phyloP scores from a whole-genome alignment of 257 asterid genomes.

The Nicotiana obtusifolia region DNA sequence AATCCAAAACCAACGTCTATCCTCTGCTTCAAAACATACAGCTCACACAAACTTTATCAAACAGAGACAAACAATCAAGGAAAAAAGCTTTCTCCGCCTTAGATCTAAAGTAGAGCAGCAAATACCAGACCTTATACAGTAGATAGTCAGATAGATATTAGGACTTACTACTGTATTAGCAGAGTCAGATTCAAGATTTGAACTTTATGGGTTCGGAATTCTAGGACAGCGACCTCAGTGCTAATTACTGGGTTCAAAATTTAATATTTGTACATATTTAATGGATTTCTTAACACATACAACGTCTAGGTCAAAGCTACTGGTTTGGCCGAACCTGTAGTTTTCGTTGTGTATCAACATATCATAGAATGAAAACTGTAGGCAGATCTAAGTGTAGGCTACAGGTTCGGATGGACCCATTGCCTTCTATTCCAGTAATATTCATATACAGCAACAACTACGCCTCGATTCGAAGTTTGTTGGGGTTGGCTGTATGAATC shows the following conservation, averaged over 20 bases:
- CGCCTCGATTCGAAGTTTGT: too few species aligned
- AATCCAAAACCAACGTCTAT: neutral
- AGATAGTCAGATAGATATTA: neutral
- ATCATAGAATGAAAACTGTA: neutral
- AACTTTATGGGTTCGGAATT: too few species aligned
- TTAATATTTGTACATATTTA: too few species aligned
- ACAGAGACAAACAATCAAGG: neutral
- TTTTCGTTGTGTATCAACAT: neutral
- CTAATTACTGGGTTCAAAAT: too few species aligned
- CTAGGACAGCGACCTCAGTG: too few species aligned
- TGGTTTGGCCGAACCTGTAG: too few species aligned
- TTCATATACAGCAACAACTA: neutral
- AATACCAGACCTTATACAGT: neutral
- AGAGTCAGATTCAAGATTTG: neutral
- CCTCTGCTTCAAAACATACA: neutral
- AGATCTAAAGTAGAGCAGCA: neutral
- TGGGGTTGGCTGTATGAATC: too few species aligned
- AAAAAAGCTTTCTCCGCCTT: neutral
- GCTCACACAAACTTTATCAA: neutral
- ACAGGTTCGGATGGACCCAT: neutral
- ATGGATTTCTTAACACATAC: too few species aligned
- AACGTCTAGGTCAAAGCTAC: too few species aligned
- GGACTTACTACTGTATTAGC: neutral
- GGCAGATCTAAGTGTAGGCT: neutral
- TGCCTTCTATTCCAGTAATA: neutral